These are phyloP conservation scores for Cyclotella distinguenda DNA, from an alignment of 108 stramenopile species.

Conservation along the genomic window DNA sequence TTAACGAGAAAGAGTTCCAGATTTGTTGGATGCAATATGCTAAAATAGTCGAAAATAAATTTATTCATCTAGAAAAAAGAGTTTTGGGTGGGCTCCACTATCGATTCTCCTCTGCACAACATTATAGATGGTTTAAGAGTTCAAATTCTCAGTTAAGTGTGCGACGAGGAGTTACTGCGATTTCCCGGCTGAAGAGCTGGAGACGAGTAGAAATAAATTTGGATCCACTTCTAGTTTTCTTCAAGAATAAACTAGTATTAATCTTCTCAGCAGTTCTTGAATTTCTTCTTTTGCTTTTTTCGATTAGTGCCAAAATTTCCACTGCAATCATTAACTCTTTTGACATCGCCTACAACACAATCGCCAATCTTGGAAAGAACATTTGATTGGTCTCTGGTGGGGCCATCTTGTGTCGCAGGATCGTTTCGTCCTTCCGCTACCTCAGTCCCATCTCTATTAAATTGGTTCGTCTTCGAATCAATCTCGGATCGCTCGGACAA, in stretches of 20 bases:
- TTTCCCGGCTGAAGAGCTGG: too few species aligned
- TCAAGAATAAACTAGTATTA: background rate
- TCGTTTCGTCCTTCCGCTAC: background rate
- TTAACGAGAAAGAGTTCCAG: too few species aligned
- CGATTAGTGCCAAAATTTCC: conserved; percentile 1
- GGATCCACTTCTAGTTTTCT: too few species aligned
- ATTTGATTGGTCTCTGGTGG: background rate
- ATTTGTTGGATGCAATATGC: too few species aligned
- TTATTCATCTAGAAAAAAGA: too few species aligned
- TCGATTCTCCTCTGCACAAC: too few species aligned
- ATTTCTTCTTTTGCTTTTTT: conserved; percentile 18
- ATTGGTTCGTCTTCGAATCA: background rate
- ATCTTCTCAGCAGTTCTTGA: conserved; percentile 14
- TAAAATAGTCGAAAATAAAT: too few species aligned
- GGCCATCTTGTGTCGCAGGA: background rate
- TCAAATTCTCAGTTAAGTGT: too few species aligned
- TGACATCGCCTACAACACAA: conserved; percentile 20
- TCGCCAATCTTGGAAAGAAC: conserved; percentile 25
- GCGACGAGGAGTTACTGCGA: too few species aligned
- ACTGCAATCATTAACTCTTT: background rate
- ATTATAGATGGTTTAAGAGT: too few species aligned
- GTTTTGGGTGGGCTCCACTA: too few species aligned
- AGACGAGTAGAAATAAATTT: too few species aligned
- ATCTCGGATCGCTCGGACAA: background rate
- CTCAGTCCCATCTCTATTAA: background rate